Conservation (phyloP, 352 stramenopile genomes). For the Globisporangium mamillatum region DNA sequence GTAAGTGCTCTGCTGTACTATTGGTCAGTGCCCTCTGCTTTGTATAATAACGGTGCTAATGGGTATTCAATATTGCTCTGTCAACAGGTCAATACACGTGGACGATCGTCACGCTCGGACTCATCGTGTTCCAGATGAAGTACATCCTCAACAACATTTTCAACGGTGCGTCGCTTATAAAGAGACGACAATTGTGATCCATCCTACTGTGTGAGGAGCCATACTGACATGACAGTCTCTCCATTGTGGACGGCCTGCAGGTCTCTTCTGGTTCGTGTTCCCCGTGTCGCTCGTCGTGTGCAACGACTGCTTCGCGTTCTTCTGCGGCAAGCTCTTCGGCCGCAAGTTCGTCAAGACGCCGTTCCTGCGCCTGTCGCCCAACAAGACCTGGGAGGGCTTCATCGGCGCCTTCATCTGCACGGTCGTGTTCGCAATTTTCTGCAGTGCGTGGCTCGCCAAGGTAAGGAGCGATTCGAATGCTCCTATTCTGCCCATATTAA, state of each 20-base stretch:
- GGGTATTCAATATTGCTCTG: background rate
- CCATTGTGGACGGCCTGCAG: conserved; percentile 19
- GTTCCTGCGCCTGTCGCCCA: conserved; percentile 93
- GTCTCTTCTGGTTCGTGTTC: conserved; percentile 95
- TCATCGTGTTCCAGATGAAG: conserved; percentile 97
- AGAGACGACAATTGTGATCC: background rate
- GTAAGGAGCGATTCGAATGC: background rate
- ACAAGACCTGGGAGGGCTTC: conserved; percentile 99
- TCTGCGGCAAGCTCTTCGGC: conserved; percentile 85
- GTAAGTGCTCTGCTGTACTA: conserved; percentile 23
- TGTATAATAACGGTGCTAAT: background rate
- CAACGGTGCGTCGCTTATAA: conserved; percentile 54
- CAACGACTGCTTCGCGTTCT: conserved; percentile 96
- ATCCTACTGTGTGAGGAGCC: background rate
- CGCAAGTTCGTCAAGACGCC: conserved; percentile 92
- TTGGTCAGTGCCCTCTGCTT: background rate
- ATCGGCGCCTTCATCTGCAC: conserved; percentile 96
- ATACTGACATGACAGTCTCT: background rate
- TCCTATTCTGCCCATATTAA: background rate
- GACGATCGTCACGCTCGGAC: conserved; percentile 93
- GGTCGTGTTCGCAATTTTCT: conserved; percentile 92
- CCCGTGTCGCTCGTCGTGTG: conserved; percentile 92
- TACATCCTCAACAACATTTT: conserved; percentile 97
- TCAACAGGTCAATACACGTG: conserved; percentile 89
- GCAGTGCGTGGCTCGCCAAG: conserved; percentile 87